Evolutionary conservation across 23 red algal species (phyloP), one percentile per base, ranked within the genome.

Genomic region (Chondrus crispus): DNA sequence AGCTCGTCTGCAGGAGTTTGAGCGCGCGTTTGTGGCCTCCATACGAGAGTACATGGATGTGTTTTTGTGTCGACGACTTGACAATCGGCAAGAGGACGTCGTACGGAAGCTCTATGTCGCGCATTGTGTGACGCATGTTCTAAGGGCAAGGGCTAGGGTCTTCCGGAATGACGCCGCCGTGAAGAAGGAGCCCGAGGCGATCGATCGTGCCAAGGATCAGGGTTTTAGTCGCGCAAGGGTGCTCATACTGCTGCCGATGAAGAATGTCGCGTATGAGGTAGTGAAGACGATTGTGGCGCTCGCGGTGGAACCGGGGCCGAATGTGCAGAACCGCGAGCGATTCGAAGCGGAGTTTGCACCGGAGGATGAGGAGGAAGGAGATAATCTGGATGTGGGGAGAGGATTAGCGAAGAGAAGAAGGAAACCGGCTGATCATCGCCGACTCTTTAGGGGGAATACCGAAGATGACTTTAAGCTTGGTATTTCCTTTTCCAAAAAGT

Each of bases 381-480:
- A 60, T 7, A 20, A 28, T 24, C 68, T 51, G 4, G 64, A 39
- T 4, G 46, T 41, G 19, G 73, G 33, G 33, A 14, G 32, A 19
- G 36, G 1, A 12, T 1, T 68, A 39, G 46, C 74, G 40, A 74
- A 80, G 22, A 81, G 54, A 66, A 74, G 73, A 53, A 29, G 43
- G 41, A 91, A 87, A 70, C 90, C 93, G 19, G 40, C 39, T 2
- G 96, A 95, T 35, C 57, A 93, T 75, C 79, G 68, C 20, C 51
- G 85, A 79, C 37, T 58, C 8, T 98, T 98, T 68, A 63, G 89
- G 47, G 96, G 96, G 20, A 98, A 98, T 37, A 91, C 90, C 14
- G 96, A 98, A 49, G 96, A 98, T 54, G 96, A 98, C 32, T 98
- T 94, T 80, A 90, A 94, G 62, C 44, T 98, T 7, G 96, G 96